Percentiles rank a stretch among this genome's conserved stretches.
These are phyloP conservation scores for Scedosporium dehoogii DNA, from an alignment of 2,329 filamentous ascomycete genomes.

Conservation along the genomic window DNA sequence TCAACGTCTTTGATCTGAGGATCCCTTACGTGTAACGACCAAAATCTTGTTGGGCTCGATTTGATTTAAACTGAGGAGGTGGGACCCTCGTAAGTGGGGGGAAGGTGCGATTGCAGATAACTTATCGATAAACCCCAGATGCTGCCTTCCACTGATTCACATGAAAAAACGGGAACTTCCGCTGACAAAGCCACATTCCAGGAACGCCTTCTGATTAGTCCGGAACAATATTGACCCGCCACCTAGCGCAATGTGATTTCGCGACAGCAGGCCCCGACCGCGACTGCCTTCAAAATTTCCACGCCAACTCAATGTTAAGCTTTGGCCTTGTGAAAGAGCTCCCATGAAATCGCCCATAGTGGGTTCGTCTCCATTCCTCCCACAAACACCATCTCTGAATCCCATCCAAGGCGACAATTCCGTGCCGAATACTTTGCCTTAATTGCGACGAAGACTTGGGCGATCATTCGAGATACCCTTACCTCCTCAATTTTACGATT, in stretches of 20 bases:
- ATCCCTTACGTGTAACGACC: too few relatives aligned
- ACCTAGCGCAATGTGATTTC: slow-evolving; percentile 32
- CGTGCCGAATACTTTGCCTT: not conserved
- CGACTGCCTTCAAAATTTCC: slow-evolving; percentile 28
- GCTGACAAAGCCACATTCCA: not conserved
- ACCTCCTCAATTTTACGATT: not conserved
- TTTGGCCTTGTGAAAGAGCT: not conserved
- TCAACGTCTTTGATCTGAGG: too few relatives aligned
- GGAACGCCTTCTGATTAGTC: slow-evolving; percentile 1
- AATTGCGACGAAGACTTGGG: not conserved
- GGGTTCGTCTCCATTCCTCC: not conserved
- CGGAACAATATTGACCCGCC: slow-evolving; percentile 25
- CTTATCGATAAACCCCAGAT: not conserved
- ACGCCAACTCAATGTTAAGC: slow-evolving; percentile 15
- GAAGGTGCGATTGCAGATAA: not conserved
- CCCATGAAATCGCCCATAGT: not conserved
- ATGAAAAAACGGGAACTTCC: not conserved
- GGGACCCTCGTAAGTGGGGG: too few relatives aligned
- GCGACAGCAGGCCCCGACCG: slow-evolving; percentile 27
- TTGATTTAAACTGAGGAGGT: too few relatives aligned
- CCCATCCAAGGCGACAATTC: not conserved
- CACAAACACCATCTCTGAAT: not conserved
- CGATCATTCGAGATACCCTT: not conserved
- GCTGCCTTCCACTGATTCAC: not conserved
- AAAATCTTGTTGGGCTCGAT: too few relatives aligned